Conservation (phyloP, 129 eudicot genomes). For the Lactuca sativa region DNA sequence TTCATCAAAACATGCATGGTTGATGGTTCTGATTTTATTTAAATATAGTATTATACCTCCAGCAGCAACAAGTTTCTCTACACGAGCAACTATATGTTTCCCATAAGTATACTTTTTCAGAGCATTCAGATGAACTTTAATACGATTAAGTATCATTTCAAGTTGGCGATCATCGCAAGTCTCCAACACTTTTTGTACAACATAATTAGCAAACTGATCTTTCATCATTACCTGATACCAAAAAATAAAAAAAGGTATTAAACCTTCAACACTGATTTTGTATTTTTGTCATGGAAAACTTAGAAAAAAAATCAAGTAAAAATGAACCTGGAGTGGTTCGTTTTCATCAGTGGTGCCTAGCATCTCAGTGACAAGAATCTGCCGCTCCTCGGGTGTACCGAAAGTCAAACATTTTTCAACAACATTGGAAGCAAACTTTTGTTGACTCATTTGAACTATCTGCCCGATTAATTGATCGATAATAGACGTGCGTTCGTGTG, state of each 20-base stretch:
- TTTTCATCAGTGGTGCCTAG: slow-evolving; percentile 79
- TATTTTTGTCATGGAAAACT: background rate
- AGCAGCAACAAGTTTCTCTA: slow-evolving; percentile 88
- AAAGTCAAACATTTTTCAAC: slow-evolving; percentile 81
- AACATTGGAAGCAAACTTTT: slow-evolving; percentile 73
- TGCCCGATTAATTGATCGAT: slow-evolving; percentile 52
- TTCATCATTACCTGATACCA: slow-evolving; percentile 72
- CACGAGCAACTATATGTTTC: slow-evolving; percentile 91
- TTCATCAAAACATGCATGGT: background rate
- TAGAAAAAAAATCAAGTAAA: no score
- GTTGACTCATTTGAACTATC: slow-evolving; percentile 89
- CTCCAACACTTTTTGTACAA: slow-evolving; percentile 83
- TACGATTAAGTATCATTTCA: slow-evolving; percentile 62
- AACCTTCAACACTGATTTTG: background rate
- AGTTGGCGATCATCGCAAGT: slow-evolving; percentile 76
- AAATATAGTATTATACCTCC: slow-evolving; percentile 46
- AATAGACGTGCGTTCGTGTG: slow-evolving; percentile 58
- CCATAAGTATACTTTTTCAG: slow-evolving; percentile 86
- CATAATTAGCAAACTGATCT: slow-evolving; percentile 83
- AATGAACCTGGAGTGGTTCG: slow-evolving; percentile 77
- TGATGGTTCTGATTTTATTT: no score
- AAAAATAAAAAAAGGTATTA: background rate
- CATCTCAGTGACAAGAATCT: slow-evolving; percentile 68
- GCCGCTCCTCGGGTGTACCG: slow-evolving; percentile 62
- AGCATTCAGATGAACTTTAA: slow-evolving; percentile 77